Evolutionary conservation across 2,329 filamentous ascomycete genomes (phyloP).

Genomic region (Aspergillus flavus): DNA sequence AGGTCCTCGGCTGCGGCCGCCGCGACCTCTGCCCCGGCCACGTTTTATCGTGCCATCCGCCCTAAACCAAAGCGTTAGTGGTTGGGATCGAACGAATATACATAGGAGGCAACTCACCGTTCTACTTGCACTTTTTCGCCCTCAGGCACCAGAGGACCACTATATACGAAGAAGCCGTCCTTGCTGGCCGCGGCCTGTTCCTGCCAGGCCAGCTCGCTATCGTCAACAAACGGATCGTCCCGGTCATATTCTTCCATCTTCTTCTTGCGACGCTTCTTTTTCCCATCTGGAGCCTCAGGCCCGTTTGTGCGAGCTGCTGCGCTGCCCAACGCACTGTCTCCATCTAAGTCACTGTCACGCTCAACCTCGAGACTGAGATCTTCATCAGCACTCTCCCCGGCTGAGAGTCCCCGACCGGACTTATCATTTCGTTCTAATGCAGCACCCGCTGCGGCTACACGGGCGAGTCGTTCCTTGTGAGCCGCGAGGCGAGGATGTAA

Average conservation of each 20-base stretch:
- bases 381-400: slow-evolving; percentile 75
- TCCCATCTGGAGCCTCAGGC: slow-evolving; percentile 59
- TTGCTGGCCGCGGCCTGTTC: slow-evolving; percentile 91
- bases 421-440: slow-evolving; percentile 77
- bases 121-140: slow-evolving; percentile 74
- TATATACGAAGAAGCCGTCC: slow-evolving; percentile 98
- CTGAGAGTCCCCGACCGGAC: slow-evolving; percentile 64
- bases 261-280: slow-evolving; percentile 75
- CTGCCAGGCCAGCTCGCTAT: slow-evolving; percentile 93
- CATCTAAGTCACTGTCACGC: slow-evolving; percentile 61
- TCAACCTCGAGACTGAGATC: slow-evolving; percentile 90
- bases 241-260: slow-evolving; percentile 69
- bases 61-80: slow-evolving; percentile 47
- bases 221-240: slow-evolving; percentile 74
- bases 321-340: slow-evolving; percentile 46
- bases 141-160: slow-evolving; percentile 84
- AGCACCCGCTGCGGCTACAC: slow-evolving; percentile 85
- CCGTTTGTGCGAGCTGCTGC: slow-evolving; percentile 55
- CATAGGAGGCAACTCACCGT: slow-evolving; percentile 49
- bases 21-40: slow-evolving; percentile 57
- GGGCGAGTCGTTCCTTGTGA: slow-evolving; percentile 81
- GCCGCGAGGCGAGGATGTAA: slow-evolving; percentile 89
- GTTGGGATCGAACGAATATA: neutral
- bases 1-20: slow-evolving; percentile 57
- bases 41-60: slow-evolving; percentile 71